A percentile compares a stretch with the other conserved stretches of the same genome.
Evolutionary conservation across 371 early-diverging fungal genomes (phyloP).

Genomic region (Parasitella parasitica): DNA sequence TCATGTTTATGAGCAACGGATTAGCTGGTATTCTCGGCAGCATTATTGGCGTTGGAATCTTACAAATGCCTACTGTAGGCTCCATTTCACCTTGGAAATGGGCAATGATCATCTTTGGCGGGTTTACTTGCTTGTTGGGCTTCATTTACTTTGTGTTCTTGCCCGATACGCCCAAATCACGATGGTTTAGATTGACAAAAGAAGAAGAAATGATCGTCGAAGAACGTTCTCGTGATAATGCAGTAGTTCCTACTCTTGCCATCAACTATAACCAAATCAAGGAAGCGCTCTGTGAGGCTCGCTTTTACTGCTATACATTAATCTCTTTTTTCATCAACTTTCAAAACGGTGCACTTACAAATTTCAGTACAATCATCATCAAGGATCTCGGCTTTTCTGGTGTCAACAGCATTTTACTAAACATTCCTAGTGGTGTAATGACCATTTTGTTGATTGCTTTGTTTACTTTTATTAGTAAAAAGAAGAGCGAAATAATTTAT

Average conservation of each 20-base stretch:
- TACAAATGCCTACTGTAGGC: slow-evolving; percentile 38
- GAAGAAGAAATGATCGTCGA: slow-evolving; percentile 15
- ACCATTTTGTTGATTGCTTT: neutral
- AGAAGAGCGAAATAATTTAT: slow-evolving; percentile 7
- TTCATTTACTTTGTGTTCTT: slow-evolving; percentile 22
- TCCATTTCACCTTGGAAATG: slow-evolving; percentile 44
- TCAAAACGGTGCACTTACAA: slow-evolving; percentile 26
- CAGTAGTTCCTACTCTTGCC: slow-evolving; percentile 9
- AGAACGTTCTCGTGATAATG: slow-evolving; percentile 28
- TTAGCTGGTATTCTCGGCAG: slow-evolving; percentile 40
- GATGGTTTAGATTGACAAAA: slow-evolving; percentile 13
- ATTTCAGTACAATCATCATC: slow-evolving; percentile 14
- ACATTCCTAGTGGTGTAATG: slow-evolving; percentile 8
- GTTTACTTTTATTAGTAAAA: slow-evolving; percentile 6
- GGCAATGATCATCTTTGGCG: slow-evolving; percentile 22
- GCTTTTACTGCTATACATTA: slow-evolving; percentile 21
- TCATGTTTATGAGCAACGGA: slow-evolving; percentile 45
- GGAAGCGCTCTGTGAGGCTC: slow-evolving; percentile 16
- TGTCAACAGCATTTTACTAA: slow-evolving; percentile 8
- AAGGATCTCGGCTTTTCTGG: slow-evolving; percentile 9
- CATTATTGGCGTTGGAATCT: slow-evolving; percentile 30
- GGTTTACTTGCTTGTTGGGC: slow-evolving; percentile 3
- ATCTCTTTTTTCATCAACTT: slow-evolving; percentile 13
- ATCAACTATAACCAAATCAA: slow-evolving; percentile 10
- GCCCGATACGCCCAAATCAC: slow-evolving; percentile 16